Evolutionary conservation across 805 yeast species (phyloP), one percentile per base, ranked within the genome.

Genomic region (Nakazawaea molendinolei): DNA sequence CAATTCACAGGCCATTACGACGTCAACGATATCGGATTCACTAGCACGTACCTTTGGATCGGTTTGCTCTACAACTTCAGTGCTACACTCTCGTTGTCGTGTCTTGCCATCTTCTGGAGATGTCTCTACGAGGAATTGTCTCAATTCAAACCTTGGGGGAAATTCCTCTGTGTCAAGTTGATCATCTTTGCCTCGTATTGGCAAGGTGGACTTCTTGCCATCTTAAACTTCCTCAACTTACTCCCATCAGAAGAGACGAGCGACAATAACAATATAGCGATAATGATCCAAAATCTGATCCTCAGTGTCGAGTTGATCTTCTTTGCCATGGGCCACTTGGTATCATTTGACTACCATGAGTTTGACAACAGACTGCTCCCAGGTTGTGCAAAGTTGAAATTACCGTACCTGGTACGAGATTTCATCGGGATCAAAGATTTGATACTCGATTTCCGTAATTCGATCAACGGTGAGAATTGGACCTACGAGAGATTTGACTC

Each of bases 181-280:
- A 86, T 92, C 37, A 89, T 92, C 33, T 92, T 92, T 67, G 97
- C 96, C 17, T 84, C 95, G n/a, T 92, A 87, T 55, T 92, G 99
- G 99, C 98, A 92, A 54, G 86, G 94, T 0, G 60, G 82, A 7
- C 44, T 78, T 1, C 60, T 84, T 30, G 74, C 76, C 4, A 50
- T 75, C 1, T 49, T 81, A 29, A 62, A 70, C 58, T 62, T 68
- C 51, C 46, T 69, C 48, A 70, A 78, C 36, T 33, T 65, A 28
- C 45, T 74, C 42, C 40, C 55, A 28, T 38, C 60, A 48, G 41
- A 35, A 40, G 27, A 47, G 49, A 53, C 55, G 12, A 44, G 50
- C 13, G 39, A 48, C 3, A 55, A 63, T n/a, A 42, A 53, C 8
- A 60, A 59, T 9, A 46, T 61, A 12, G 82, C 86, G 2, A 67